Conservation (phyloP, 2,329 filamentous ascomycete species). For the Arthrobotrys pseudoclavata region DNA sequence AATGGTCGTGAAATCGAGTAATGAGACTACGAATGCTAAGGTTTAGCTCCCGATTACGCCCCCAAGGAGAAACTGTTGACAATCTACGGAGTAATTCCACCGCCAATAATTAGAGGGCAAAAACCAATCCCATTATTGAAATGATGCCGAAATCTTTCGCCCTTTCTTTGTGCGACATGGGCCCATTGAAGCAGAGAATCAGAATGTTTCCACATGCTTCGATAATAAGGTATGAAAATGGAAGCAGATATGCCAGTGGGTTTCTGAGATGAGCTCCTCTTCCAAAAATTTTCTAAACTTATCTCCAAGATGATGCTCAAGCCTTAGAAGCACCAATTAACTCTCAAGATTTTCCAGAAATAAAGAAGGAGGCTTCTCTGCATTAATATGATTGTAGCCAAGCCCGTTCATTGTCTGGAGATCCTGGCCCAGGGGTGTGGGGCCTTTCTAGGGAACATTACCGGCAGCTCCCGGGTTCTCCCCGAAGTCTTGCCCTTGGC, state of each 20-base stretch:
- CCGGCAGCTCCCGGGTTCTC: conserved; percentile 10
- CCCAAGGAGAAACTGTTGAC: conserved; percentile 6
- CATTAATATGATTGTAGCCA: conserved; percentile 7
- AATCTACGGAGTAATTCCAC: conserved; percentile 23
- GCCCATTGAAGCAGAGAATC: not conserved
- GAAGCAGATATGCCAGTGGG: conserved; percentile 3
- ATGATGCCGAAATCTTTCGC: not conserved
- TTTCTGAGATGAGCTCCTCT: conserved; percentile 31
- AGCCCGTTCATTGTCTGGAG: not conserved
- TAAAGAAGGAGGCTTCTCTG: conserved; percentile 25
- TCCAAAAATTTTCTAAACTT: conserved; percentile 3
- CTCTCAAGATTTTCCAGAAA: conserved; percentile 5
- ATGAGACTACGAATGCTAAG: conserved; percentile 29
- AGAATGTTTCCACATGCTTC: conserved; percentile 27
- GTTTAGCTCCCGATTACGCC: conserved; percentile 33
- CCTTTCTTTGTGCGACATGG: conserved; percentile 21
- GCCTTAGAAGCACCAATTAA: conserved; percentile 21
- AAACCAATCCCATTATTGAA: not conserved
- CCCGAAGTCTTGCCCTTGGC: not conserved
- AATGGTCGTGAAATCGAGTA: conserved; percentile 40
- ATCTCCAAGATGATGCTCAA: conserved; percentile 9
- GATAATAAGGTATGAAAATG: conserved; percentile 14
- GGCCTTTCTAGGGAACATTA: not conserved
- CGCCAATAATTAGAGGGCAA: conserved; percentile 2
- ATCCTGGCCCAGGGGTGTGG: conserved; percentile 5